Evolutionary conservation across 257 asterid genomes (phyloP).

Genomic region (Hygrophila difformis): DNA sequence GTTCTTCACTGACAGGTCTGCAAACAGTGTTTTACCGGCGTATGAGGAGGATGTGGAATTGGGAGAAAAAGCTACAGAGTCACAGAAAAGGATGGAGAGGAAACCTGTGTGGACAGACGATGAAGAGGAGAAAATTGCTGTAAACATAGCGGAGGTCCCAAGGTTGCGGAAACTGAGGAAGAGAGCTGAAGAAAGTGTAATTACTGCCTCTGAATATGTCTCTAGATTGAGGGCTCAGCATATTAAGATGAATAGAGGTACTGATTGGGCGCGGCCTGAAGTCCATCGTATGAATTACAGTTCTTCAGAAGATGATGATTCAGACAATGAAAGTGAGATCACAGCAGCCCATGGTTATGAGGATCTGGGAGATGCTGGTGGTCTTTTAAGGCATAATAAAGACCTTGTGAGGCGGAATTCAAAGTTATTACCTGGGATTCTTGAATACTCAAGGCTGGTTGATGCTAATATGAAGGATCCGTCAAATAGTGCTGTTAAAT

Average conservation of each 20-base stretch:
- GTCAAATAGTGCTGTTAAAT: constrained; percentile 50
- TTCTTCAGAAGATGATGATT: constrained; percentile 66
- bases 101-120: constrained; percentile 83
- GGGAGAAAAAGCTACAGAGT: constrained; percentile 18
- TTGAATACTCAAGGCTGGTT: constrained; percentile 66
- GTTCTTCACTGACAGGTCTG: constrained; percentile 62
- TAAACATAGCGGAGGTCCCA: constrained; percentile 69
- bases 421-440: constrained; percentile 61
- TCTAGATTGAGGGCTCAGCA: constrained; percentile 88
- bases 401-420: constrained; percentile 53
- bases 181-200: constrained; percentile 57
- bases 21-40: constrained; percentile 40
- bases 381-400: constrained; percentile 56
- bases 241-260: constrained; percentile 72
- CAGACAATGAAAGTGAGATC: constrained; percentile 36
- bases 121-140: constrained; percentile 59
- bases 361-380: constrained; percentile 24
- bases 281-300: constrained; percentile 22
- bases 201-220: constrained; percentile 58
- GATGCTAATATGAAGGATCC: constrained; percentile 73
- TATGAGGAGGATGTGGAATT: constrained; percentile 46
- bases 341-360: constrained; percentile 32
- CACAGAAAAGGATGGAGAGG: constrained; percentile 22
- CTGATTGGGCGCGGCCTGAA: constrained; percentile 75
- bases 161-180: constrained; percentile 72